phyloP scores from a whole-genome alignment of 108 stramenopile species.

The Conticribra weissflogii region DNA sequence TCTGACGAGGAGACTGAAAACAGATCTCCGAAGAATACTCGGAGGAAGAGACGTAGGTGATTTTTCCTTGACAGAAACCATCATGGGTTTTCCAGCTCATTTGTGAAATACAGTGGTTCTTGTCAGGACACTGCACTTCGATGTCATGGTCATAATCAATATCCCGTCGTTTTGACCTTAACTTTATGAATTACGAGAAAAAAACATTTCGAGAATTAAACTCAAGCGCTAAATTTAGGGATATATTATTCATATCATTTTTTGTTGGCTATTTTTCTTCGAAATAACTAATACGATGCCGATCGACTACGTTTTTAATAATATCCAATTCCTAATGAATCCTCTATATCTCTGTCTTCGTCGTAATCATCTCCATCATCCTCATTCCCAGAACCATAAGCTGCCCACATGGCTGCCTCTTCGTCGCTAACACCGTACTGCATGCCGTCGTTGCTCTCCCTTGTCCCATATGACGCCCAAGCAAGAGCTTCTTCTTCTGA shows the following conservation, averaged over 20 bases:
- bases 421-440: slow-evolving; percentile 25
- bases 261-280: no score
- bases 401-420: slow-evolving; percentile 59
- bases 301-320: no score
- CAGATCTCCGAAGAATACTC: not conserved
- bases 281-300: no score
- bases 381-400: slow-evolving; percentile 49
- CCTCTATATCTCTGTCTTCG: slow-evolving; percentile 82
- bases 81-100: no score
- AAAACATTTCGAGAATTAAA: no score
- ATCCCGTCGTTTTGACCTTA: no score
- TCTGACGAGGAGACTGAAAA: slow-evolving; percentile 9
- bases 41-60: not conserved
- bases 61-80: not conserved
- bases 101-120: no score
- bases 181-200: no score
- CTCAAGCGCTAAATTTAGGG: no score
- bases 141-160: no score
- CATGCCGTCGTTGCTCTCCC: not conserved
- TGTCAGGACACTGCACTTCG: no score
- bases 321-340: slow-evolving; percentile 77
- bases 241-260: no score
- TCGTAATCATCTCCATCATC: slow-evolving; percentile 66
- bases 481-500: slow-evolving; percentile 43
- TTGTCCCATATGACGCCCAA: slow-evolving; percentile 24